Percentiles rank a stretch among this genome's conserved stretches.
These are phyloP conservation scores for Didymella arachidicola DNA, from an alignment of 2,329 filamentous ascomycete species.

Conservation along the genomic window DNA sequence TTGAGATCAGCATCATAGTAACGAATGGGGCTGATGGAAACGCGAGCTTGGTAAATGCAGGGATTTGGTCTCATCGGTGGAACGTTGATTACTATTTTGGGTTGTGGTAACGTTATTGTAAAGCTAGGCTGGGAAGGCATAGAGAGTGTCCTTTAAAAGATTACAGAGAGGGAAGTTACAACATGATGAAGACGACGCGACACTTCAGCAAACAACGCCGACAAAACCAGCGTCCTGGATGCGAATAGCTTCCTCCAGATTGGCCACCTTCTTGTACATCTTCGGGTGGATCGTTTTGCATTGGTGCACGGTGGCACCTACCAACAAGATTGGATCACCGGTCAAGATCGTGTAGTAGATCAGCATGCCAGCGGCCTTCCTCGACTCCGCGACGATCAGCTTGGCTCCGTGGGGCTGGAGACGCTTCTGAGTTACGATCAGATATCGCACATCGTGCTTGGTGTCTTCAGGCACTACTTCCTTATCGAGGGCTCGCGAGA, in stretches of 20 bases:
- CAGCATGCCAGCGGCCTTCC: conserved; percentile 35
- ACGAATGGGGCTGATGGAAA: neutral
- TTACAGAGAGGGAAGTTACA: neutral
- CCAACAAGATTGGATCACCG: conserved; percentile 32
- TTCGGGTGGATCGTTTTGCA: conserved; percentile 13
- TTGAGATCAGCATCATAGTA: neutral
- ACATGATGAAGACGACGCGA: neutral
- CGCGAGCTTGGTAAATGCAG: neutral
- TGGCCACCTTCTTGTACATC: conserved; percentile 31
- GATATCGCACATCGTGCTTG: conserved; percentile 22
- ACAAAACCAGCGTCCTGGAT: conserved; percentile 24
- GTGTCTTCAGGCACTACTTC: conserved; percentile 28
- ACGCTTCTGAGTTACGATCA: conserved; percentile 31
- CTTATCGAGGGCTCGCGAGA: conserved; percentile 33
- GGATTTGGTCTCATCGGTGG: neutral
- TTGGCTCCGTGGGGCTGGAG: conserved; percentile 18
- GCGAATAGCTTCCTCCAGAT: conserved; percentile 25
- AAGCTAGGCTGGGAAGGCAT: neutral
- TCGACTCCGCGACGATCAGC: conserved; percentile 33
- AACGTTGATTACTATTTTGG: conserved; percentile 2
- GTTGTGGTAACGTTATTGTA: conserved; percentile 3
- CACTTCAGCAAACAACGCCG: conserved; percentile 28
- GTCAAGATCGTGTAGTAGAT: conserved; percentile 34
- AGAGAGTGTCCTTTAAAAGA: neutral
- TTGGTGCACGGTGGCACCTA: conserved; percentile 26